Conservation (phyloP, 495 filamentous ascomycete species). For the Stereocaulon alpinum region DNA sequence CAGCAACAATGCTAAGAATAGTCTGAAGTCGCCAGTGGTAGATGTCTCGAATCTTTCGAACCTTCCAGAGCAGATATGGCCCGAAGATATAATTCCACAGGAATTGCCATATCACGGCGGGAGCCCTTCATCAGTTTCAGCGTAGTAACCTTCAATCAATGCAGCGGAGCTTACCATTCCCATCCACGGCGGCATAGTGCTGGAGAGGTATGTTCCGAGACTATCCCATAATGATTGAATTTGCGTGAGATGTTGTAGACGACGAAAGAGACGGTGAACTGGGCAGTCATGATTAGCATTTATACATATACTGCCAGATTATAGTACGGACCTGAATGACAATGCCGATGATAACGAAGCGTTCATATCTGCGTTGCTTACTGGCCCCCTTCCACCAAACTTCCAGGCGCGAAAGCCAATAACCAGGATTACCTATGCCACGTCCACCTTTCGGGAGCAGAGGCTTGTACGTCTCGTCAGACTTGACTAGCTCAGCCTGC, state of each 20-base stretch:
- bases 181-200: constrained; percentile 40
- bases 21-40: constrained; percentile 61
- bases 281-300: neutral
- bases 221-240: constrained; percentile 50
- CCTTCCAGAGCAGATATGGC: constrained; percentile 35
- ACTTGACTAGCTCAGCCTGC: constrained; percentile 33
- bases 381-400: constrained; percentile 19
- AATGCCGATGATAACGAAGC: constrained; percentile 39
- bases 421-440: constrained; percentile 13
- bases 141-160: neutral
- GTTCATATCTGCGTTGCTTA: constrained; percentile 20
- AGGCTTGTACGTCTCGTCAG: constrained; percentile 16
- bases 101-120: constrained; percentile 51
- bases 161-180: constrained; percentile 45
- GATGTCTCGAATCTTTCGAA: constrained; percentile 48
- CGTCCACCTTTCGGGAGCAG: neutral
- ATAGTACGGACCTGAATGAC: constrained; percentile 36
- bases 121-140: constrained; percentile 33
- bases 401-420: constrained; percentile 22
- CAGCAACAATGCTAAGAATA: constrained; percentile 45
- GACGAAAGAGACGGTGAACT: constrained; percentile 49
- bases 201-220: constrained; percentile 39
- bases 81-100: constrained; percentile 54
- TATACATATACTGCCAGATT: neutral
- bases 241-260: constrained; percentile 57